phyloP scores from a whole-genome alignment of 139 green algal genomes.

The Chlorella sp. region DNA sequence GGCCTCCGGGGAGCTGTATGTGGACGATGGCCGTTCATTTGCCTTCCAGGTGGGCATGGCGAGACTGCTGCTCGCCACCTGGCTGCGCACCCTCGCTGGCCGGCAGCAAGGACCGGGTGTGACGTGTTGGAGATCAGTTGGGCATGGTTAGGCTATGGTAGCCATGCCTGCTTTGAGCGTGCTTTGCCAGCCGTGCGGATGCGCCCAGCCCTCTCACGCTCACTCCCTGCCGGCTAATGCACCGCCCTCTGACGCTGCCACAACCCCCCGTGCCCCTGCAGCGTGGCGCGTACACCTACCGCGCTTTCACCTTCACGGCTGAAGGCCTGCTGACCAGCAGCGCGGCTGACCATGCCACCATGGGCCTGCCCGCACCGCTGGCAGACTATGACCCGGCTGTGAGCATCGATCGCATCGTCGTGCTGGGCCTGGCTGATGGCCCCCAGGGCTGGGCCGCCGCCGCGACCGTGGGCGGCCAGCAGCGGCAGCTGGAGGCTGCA shows the following conservation, averaged over 20 bases:
- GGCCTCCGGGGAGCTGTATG: conserved; percentile 89
- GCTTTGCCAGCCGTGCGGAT: too few relatives aligned
- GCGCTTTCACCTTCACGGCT: conserved; percentile 35
- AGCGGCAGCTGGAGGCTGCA: conserved; percentile 31
- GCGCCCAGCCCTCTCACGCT: too few relatives aligned
- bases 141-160: too few relatives aligned
- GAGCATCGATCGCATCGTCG: conserved; percentile 57
- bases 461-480: neutral
- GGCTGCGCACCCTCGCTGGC: too few relatives aligned
- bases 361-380: conserved; percentile 4
- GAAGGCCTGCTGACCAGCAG: conserved; percentile 45
- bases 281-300: conserved; percentile 51
- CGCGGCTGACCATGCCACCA: conserved; percentile 7
- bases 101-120: too few relatives aligned
- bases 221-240: too few relatives aligned
- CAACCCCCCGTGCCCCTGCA: neutral
- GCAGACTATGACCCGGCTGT: conserved; percentile 1
- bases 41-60: conserved; percentile 80
- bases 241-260: neutral
- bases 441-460: conserved; percentile 28
- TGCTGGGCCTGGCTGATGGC: conserved; percentile 54
- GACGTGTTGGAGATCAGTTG: too few relatives aligned
- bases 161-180: too few relatives aligned
- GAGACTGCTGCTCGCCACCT: too few relatives aligned
- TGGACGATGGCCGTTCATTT: conserved; percentile 96